A percentile compares a stretch with the other conserved stretches of the same genome.
Conservation (phyloP, 345 rosid genomes). For the Anacardium occidentale region DNA sequence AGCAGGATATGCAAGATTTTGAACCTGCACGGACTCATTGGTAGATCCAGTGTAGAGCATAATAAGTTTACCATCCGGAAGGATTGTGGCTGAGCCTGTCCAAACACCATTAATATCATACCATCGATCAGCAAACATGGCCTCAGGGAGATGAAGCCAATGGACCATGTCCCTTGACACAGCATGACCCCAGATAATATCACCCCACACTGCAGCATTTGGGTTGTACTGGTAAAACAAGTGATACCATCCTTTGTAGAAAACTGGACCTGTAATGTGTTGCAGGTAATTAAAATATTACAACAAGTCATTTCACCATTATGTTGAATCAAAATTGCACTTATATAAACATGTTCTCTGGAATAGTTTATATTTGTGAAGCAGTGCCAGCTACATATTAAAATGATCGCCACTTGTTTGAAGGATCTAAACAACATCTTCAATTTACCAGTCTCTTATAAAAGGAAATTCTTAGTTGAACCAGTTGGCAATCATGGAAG, state of each 20-base stretch:
- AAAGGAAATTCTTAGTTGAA: background rate
- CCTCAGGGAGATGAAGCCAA: slow-evolving; percentile 87
- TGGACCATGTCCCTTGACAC: slow-evolving; percentile 75
- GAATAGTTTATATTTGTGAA: no score
- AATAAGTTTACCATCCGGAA: slow-evolving; percentile 68
- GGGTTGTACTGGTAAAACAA: slow-evolving; percentile 96
- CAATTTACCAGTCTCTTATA: background rate
- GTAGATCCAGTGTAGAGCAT: slow-evolving; percentile 92
- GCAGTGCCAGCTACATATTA: background rate
- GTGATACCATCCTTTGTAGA: slow-evolving; percentile 92
- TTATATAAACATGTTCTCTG: no score
- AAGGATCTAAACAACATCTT: background rate
- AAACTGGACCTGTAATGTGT: slow-evolving; percentile 64
- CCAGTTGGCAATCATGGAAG: background rate
- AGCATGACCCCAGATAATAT: slow-evolving; percentile 95
- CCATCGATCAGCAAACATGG: slow-evolving; percentile 84
- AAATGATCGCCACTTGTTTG: background rate
- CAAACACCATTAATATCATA: slow-evolving; percentile 80
- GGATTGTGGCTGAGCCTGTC: slow-evolving; percentile 91
- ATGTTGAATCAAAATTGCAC: no score
- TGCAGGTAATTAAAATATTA: background rate
- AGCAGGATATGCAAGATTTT: slow-evolving; percentile 86
- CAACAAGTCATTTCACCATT: no score
- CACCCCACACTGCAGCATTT: slow-evolving; percentile 81
- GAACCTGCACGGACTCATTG: slow-evolving; percentile 65